These are phyloP conservation scores for Ilyonectria mors-panacis DNA, from an alignment of 2,329 filamentous ascomycete genomes.

Conservation along the genomic window DNA sequence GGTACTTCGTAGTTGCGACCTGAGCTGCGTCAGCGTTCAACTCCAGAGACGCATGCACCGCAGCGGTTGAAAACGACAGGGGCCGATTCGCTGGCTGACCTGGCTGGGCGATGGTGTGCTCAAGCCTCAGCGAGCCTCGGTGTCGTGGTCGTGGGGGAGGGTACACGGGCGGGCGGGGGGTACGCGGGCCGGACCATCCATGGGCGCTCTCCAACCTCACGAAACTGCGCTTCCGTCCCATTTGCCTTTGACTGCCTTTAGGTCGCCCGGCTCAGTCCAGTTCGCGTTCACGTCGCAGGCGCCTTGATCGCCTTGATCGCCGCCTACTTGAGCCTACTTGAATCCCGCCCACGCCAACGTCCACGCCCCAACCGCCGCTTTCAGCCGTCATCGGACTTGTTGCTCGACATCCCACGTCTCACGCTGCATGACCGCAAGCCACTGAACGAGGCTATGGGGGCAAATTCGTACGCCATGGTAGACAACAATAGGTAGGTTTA, in stretches of 20 bases:
- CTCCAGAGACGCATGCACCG: neutral
- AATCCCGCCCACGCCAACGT: constrained; percentile 9
- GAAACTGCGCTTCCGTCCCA: constrained; percentile 18
- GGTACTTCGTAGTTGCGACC: neutral
- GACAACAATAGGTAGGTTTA: neutral
- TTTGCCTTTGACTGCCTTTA: constrained; percentile 14
- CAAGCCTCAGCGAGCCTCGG: constrained; percentile 27
- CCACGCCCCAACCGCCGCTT: constrained; percentile 6
- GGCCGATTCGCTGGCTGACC: neutral
- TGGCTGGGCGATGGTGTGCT: constrained; percentile 28
- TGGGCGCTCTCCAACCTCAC: constrained; percentile 19
- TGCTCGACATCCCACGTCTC: neutral
- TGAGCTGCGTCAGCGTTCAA: neutral
- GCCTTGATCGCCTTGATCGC: neutral
- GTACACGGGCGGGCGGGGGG: constrained; percentile 17
- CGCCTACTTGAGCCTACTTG: constrained; percentile 1
- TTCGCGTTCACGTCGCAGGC: neutral
- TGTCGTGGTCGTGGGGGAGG: constrained; percentile 3
- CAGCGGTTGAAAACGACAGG: neutral
- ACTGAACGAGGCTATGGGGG: neutral
- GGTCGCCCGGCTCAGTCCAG: constrained; percentile 11
- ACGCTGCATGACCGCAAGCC: constrained; percentile 1
- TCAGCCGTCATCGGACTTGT: constrained; percentile 2
- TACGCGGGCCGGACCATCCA: constrained; percentile 26
- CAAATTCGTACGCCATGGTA: constrained; percentile 2